Evolutionary conservation across 1,284 basidiomycete species (phyloP), one percentile per base, ranked within the genome.

Genomic region (Rhodotorula mucilaginosa): DNA sequence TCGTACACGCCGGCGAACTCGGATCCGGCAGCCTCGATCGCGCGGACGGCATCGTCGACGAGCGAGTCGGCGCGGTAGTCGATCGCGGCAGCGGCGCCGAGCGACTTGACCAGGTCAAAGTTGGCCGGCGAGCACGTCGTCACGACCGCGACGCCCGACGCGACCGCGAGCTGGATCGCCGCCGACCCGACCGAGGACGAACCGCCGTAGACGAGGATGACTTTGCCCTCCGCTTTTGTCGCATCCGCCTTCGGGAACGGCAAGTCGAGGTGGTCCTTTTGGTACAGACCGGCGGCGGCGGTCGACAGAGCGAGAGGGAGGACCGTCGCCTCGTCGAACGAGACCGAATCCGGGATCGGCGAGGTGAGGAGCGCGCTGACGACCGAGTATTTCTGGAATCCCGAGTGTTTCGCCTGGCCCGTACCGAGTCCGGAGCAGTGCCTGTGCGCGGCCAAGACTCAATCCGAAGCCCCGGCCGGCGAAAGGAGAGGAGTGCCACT

Each of bases 171-270:
- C 73, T 81, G 80, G 49, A 79, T 73, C 1, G 77, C 80, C 58
- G 77, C 78, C 21, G 74, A 64, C 29, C 81, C 81, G 64, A 81
- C 79, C 7, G 78, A 78, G 3, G 78, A 76, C 49, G 76, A 75
- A 1, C 78, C 81, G 34, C 80, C 80, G 76, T 80, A 81, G 1
- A 81, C 69, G 39, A 81, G 70, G 54, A 81, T 65, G 3, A 69
- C 69, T 54, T 77, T 70, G 58, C 67, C 68, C 29, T 61, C 34
- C 6, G 71, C 58, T 29, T 61, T 67, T 44, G 60, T 31, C 19
- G 76, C 57, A 26, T 62, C 58, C 4, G 71, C 54, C 10, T 68
- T 58, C 4, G 73, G 70, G 10, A 80, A 65, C 21, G 77, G 74
- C 2, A 80, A 70, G 52, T 65, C 68, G 59, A 77, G 75, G 73